phyloP scores from a whole-genome alignment of 1,139 yeast genomes.

The Arxiozyma slooffiae region DNA sequence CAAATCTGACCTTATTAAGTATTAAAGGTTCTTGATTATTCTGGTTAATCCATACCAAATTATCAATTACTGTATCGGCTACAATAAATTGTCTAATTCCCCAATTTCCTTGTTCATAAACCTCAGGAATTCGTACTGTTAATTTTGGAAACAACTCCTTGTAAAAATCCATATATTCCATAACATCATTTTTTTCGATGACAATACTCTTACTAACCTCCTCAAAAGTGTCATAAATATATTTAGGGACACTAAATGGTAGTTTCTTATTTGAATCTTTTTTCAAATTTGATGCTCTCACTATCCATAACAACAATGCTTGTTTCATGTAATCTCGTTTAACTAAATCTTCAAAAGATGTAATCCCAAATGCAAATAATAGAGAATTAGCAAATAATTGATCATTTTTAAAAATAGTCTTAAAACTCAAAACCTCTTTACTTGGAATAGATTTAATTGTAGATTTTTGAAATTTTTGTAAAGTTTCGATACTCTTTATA shows the following conservation, averaged over 20 bases:
- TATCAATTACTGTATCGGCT: conserved; percentile 53
- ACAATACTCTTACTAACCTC: conserved; percentile 34
- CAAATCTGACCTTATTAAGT: conserved; percentile 28
- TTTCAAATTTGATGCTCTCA: conserved; percentile 44
- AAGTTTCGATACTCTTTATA: conserved; percentile 37
- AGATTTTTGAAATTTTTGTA: conserved; percentile 44
- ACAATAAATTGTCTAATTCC: conserved; percentile 47
- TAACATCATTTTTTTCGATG: conserved; percentile 41
- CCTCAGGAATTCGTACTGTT: conserved; percentile 48
- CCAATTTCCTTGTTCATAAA: conserved; percentile 55
- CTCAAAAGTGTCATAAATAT: conserved; percentile 41
- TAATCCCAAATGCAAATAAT: conserved; percentile 47
- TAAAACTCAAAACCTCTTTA: conserved; percentile 43
- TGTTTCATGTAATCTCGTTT: conserved; percentile 46
- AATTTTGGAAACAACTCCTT: conserved; percentile 47
- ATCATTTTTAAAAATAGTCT: conserved; percentile 49
- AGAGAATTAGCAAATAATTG: conserved; percentile 46
- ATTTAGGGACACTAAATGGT: conserved; percentile 40
- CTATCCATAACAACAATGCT: conserved; percentile 52
- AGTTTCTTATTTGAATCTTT: conserved; percentile 29
- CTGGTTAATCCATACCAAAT: conserved; percentile 49
- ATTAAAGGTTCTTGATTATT: conserved; percentile 53
- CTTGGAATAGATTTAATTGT: conserved; percentile 32
- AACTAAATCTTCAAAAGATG: conserved; percentile 43
- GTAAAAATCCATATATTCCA: conserved; percentile 47